Percentiles rank a stretch among this genome's conserved stretches.
Conservation (phyloP, 208 protist species). For the Leishmania aethiopica region DNA sequence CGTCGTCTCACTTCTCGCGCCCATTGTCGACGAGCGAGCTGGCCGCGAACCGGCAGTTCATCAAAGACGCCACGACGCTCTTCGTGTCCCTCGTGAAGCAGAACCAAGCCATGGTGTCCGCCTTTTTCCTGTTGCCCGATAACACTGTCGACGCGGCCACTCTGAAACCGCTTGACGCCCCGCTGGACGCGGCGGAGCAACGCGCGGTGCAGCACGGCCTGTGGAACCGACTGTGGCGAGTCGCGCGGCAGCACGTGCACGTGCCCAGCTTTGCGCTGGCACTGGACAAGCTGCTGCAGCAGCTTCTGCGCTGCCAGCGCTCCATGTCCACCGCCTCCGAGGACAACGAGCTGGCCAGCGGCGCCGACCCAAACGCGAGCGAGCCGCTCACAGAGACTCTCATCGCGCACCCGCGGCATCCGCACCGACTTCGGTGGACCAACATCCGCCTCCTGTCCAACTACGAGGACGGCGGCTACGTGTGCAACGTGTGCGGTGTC, state of each 20-base stretch:
- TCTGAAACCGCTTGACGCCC: constrained; percentile 46
- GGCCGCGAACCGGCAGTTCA: constrained; percentile 31
- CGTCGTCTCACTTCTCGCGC: neutral
- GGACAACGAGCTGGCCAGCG: constrained; percentile 29
- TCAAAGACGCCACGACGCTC: constrained; percentile 31
- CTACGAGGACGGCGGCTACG: constrained; percentile 53
- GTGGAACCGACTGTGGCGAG: constrained; percentile 32
- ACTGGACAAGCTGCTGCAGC: constrained; percentile 30
- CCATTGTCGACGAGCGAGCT: constrained; percentile 2
- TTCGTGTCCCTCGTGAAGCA: constrained; percentile 31
- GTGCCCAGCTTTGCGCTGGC: constrained; percentile 24
- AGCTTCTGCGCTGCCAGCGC: constrained; percentile 32
- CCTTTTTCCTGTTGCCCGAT: constrained; percentile 56
- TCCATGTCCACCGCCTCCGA: constrained; percentile 21
- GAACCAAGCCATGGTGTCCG: constrained; percentile 25
- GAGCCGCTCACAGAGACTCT: constrained; percentile 36
- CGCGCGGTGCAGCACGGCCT: constrained; percentile 23
- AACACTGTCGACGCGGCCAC: constrained; percentile 24
- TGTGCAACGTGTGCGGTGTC: constrained; percentile 68
- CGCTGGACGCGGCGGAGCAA: constrained; percentile 35
- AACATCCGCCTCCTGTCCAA: constrained; percentile 37
- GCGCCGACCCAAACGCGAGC: constrained; percentile 27
- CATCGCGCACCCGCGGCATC: constrained; percentile 67
- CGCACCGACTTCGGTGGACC: constrained; percentile 69
- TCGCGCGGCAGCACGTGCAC: constrained; percentile 30